A percentile compares a stretch with the other conserved stretches of the same genome.
These are phyloP conservation scores for Mycena maculata DNA, from an alignment of 768 basidiomycete species.

Conservation along the genomic window DNA sequence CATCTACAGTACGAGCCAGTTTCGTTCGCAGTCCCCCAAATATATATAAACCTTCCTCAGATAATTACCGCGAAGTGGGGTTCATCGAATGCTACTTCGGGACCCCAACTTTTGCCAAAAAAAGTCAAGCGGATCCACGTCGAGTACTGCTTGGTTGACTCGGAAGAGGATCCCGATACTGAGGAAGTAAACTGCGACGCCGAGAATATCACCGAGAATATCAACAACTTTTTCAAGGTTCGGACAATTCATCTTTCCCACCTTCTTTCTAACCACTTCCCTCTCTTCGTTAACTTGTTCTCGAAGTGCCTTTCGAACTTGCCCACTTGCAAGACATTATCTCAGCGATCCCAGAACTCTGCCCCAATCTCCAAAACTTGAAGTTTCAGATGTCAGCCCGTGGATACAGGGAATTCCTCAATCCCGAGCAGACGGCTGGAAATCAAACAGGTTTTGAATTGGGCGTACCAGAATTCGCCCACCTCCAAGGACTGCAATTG, in stretches of 20 bases:
- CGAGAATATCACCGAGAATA: not conserved
- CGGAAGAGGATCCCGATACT: not conserved
- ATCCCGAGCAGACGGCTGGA: not conserved
- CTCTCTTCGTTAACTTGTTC: constrained; percentile 10
- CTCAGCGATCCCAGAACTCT: constrained; percentile 6
- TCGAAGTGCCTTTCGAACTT: constrained; percentile 15
- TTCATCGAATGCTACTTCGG: constrained; percentile 10
- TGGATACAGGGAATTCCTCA: constrained; percentile 6
- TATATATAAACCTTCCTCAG: not conserved
- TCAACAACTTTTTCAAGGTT: constrained; percentile 8
- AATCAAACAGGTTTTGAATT: not conserved
- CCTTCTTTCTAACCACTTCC: not conserved
- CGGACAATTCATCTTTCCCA: not conserved
- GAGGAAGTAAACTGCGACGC: not conserved
- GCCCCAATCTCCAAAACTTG: constrained; percentile 4
- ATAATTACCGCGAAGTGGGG: constrained; percentile 1
- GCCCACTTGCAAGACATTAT: constrained; percentile 7
- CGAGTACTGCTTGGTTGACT: not conserved
- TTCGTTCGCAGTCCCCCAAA: not conserved
- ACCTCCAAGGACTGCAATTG: constrained; percentile 6
- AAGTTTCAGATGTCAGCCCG: constrained; percentile 5
- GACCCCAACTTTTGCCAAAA: constrained; percentile 7
- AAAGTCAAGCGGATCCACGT: constrained; percentile 10
- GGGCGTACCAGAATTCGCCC: not conserved
- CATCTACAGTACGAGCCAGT: not conserved